Conservation (phyloP, 2,329 filamentous ascomycete species). For the Penicillium sp. region DNA sequence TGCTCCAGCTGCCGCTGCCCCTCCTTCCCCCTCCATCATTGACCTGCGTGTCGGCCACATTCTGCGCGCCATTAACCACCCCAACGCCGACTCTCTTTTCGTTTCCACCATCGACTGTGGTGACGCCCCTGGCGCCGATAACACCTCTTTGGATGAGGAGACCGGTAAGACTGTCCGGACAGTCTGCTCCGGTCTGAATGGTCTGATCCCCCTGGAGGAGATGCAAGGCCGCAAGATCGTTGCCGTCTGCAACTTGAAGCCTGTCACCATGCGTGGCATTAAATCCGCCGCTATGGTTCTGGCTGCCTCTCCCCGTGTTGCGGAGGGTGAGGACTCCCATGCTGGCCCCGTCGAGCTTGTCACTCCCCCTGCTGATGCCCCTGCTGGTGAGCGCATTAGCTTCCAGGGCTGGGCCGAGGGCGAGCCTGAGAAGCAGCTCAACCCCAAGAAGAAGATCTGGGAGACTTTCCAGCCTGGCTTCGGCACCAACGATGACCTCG, state of each 20-base stretch:
- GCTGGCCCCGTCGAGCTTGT: conserved; percentile 92
- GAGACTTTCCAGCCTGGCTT: conserved; percentile 96
- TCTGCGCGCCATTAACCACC: conserved; percentile 91
- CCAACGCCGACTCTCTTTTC: conserved; percentile 92
- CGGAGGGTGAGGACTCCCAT: conserved; percentile 82
- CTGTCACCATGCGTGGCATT: conserved; percentile 96
- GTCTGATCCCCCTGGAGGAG: conserved; percentile 85
- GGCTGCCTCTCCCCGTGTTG: conserved; percentile 80
- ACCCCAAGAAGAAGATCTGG: conserved; percentile 99
- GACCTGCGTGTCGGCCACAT: conserved; percentile 97
- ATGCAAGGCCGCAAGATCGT: conserved; percentile 97
- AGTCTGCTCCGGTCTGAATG: conserved; percentile 95
- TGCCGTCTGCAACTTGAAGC: conserved; percentile 96
- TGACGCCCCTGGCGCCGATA: conserved; percentile 79
- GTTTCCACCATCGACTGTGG: conserved; percentile 96
- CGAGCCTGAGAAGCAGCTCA: conserved; percentile 88
- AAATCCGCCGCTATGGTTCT: conserved; percentile 87
- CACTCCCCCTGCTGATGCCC: conserved; percentile 72
- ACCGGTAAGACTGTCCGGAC: conserved; percentile 91
- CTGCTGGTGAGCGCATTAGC: conserved; percentile 83
- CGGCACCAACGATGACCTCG: conserved; percentile 77
- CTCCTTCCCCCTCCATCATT: conserved; percentile 80
- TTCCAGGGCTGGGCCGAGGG: conserved; percentile 89
- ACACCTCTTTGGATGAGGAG: conserved; percentile 75
- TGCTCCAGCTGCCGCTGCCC: conserved; percentile 67